A percentile compares a stretch with the other conserved stretches of the same genome.
These are phyloP conservation scores for Gymnopus androsaceus DNA, from an alignment of 1,284 basidiomycete species.

Conservation along the genomic window DNA sequence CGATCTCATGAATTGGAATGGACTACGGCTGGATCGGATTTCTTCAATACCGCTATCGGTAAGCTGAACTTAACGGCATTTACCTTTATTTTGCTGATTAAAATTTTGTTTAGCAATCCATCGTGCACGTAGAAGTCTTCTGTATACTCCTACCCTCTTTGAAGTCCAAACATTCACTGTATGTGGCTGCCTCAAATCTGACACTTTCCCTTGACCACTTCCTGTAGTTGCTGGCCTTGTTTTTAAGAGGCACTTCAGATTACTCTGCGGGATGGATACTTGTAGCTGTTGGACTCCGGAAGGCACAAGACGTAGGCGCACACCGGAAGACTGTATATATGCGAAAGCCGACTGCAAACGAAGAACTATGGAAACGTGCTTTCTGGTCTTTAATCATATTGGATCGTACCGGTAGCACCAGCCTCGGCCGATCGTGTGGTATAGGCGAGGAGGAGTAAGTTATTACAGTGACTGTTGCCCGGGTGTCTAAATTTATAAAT, in stretches of 20 bases:
- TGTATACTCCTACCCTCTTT: constrained; percentile 67
- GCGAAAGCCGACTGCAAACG: constrained; percentile 46
- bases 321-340: constrained; percentile 60
- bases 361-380: constrained; percentile 78
- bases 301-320: constrained; percentile 70
- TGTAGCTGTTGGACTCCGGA: constrained; percentile 67
- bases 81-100: constrained; percentile 9
- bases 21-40: constrained; percentile 69
- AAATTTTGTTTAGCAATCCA: constrained; percentile 43
- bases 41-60: constrained; percentile 58
- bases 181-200: constrained; percentile 23
- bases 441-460: constrained; percentile 80
- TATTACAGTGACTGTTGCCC: not conserved
- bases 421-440: constrained; percentile 71
- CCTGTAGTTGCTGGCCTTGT: constrained; percentile 47
- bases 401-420: constrained; percentile 65
- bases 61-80: constrained; percentile 16
- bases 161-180: constrained; percentile 72
- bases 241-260: constrained; percentile 53
- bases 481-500: constrained; percentile 14
- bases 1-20: constrained; percentile 35
- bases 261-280: constrained; percentile 67
- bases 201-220: not conserved
- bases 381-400: constrained; percentile 72
- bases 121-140: constrained; percentile 54